These are phyloP conservation scores for Boletus rufocinnamomeus DNA, from an alignment of 768 basidiomycete species.

Conservation along the genomic window DNA sequence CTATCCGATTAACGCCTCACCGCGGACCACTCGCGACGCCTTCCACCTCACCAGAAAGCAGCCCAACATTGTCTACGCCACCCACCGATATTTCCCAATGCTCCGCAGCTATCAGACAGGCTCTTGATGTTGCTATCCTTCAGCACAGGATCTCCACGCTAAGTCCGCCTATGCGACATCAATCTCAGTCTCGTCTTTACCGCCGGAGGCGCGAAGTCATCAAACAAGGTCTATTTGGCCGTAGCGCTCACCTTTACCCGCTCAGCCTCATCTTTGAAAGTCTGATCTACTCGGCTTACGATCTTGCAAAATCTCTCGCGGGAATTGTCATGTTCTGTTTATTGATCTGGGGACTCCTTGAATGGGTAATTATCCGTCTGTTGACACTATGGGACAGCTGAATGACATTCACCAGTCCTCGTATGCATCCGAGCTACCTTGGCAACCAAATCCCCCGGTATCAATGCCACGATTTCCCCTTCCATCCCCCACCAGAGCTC, in stretches of 20 bases:
- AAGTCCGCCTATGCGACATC: conserved; percentile 1
- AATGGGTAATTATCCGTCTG: conserved; percentile 19
- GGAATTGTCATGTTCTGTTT: conserved; percentile 23
- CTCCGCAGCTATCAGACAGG: conserved; percentile 3
- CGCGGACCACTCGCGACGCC: conserved; percentile 33
- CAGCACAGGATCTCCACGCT: conserved; percentile 13
- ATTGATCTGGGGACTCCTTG: conserved; percentile 25
- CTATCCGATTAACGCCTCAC: conserved; percentile 25
- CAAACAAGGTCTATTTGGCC: neutral
- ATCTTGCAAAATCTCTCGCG: conserved; percentile 18
- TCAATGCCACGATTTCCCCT: conserved; percentile 12
- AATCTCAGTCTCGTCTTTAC: neutral
- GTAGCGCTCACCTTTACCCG: neutral
- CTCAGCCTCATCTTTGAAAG: conserved; percentile 5
- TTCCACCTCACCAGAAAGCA: conserved; percentile 18
- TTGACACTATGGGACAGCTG: conserved; percentile 1
- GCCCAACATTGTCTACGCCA: conserved; percentile 18
- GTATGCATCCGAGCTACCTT: conserved; percentile 8
- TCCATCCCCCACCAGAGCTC: conserved; percentile 5
- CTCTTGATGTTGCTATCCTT: conserved; percentile 16
- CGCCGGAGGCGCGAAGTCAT: conserved; percentile 1
- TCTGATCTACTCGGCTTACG: conserved; percentile 7
- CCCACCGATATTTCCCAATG: conserved; percentile 11
- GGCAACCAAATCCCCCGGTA: conserved; percentile 5
- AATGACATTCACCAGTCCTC: conserved; percentile 18